Conservation (phyloP, 2,329 filamentous ascomycete species). For the Blastomyces parvus region DNA sequence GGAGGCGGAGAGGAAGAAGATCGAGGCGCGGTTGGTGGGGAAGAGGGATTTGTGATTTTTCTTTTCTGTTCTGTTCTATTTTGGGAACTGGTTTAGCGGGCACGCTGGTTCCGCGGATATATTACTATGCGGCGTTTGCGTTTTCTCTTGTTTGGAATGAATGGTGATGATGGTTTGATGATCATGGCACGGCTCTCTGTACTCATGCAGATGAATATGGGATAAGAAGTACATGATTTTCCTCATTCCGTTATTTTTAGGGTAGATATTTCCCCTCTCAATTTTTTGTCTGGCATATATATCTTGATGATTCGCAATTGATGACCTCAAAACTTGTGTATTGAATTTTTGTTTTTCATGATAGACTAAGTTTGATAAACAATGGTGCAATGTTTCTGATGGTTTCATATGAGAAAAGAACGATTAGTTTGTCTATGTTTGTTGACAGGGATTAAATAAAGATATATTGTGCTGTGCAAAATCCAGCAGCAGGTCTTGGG, state of each 20-base stretch:
- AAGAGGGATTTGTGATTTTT: constrained; percentile 19
- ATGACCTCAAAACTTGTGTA: background rate
- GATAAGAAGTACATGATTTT: background rate
- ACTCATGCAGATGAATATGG: background rate
- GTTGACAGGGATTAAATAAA: background rate
- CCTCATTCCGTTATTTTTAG: background rate
- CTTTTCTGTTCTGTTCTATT: constrained; percentile 14
- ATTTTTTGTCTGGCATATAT: background rate
- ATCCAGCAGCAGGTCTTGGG: background rate
- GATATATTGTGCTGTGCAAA: background rate
- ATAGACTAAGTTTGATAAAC: background rate
- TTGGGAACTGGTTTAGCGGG: background rate
- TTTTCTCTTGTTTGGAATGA: background rate
- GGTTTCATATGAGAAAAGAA: background rate
- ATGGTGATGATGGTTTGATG: background rate
- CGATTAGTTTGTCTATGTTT: background rate
- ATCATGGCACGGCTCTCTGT: background rate
- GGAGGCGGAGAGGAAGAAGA: constrained; percentile 59
- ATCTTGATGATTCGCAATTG: background rate
- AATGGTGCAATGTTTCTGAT: background rate
- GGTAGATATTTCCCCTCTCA: background rate
- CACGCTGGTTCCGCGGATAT: background rate
- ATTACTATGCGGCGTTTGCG: background rate
- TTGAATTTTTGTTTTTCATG: background rate
- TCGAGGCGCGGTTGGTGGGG: constrained; percentile 55